Conservation (phyloP, 345 rosid species). For the Linum lewisii region DNA sequence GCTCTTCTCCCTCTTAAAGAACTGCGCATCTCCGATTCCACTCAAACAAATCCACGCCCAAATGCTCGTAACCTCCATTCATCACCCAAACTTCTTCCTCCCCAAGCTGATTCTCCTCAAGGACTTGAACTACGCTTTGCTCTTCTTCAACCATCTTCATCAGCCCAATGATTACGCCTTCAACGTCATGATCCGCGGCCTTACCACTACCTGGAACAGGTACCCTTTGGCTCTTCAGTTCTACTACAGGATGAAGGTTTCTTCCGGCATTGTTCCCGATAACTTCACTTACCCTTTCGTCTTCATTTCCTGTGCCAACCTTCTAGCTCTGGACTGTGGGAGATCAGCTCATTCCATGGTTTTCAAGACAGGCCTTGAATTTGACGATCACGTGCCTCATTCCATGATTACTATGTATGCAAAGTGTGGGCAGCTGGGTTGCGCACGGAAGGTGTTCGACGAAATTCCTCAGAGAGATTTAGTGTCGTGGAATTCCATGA, state of each 20-base stretch:
- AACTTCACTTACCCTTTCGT: conserved; percentile 73
- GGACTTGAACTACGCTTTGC: conserved; percentile 46
- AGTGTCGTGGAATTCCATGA: conserved; percentile 93
- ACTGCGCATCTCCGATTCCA: conserved; percentile 28
- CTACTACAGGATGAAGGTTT: conserved; percentile 45
- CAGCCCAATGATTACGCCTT: conserved; percentile 57
- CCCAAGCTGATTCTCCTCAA: conserved; percentile 52
- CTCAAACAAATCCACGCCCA: conserved; percentile 65
- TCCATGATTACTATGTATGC: conserved; percentile 63
- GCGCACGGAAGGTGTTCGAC: conserved; percentile 65
- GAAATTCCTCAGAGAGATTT: conserved; percentile 47
- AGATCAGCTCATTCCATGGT: conserved; percentile 44
- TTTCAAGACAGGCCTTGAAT: conserved; percentile 45
- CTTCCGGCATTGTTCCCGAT: conserved; percentile 43
- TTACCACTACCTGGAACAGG: conserved; percentile 45
- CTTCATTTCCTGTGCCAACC: conserved; percentile 52
- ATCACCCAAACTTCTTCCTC: conserved; percentile 56
- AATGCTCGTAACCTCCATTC: conserved; percentile 40
- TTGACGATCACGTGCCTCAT: conserved; percentile 46
- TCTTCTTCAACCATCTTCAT: conserved; percentile 45
- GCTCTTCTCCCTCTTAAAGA: conserved; percentile 31
- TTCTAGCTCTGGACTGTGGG: conserved; percentile 37
- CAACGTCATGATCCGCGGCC: conserved; percentile 73
- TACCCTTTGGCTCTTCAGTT: conserved; percentile 33
- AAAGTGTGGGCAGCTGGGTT: conserved; percentile 22